These are phyloP conservation scores for Protomyces macrosporus DNA, from an alignment of 1,139 yeast species.

Conservation along the genomic window DNA sequence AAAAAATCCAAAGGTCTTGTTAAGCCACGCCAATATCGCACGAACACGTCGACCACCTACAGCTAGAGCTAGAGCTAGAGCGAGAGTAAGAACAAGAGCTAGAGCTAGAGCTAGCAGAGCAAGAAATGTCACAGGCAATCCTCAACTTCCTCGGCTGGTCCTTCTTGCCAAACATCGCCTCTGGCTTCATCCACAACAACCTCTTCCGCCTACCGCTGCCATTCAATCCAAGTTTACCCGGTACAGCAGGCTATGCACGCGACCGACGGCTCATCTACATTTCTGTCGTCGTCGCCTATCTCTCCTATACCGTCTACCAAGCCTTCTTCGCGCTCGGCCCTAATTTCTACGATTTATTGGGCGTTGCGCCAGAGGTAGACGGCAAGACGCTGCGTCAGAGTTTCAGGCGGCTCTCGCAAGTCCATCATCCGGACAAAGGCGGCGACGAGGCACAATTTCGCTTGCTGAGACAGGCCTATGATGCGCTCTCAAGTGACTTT, in stretches of 20 bases:
- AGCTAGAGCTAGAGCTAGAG: no score
- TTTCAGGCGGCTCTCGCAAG: slow-evolving; percentile 35
- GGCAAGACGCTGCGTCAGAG: slow-evolving; percentile 31
- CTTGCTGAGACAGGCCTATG: slow-evolving; percentile 35
- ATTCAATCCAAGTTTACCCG: neutral
- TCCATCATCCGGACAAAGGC: slow-evolving; percentile 41
- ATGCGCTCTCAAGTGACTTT: slow-evolving; percentile 35
- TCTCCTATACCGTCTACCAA: slow-evolving; percentile 10
- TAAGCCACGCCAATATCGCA: no score
- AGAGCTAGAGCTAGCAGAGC: no score
- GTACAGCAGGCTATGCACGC: slow-evolving; percentile 9
- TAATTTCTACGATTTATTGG: slow-evolving; percentile 31
- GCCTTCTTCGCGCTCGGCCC: slow-evolving; percentile 1
- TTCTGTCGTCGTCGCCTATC: slow-evolving; percentile 13
- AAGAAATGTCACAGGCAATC: neutral
- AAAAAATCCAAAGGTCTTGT: no score
- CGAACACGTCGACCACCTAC: no score
- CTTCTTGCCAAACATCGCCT: slow-evolving; percentile 28
- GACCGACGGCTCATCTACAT: slow-evolving; percentile 15
- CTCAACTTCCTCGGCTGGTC: slow-evolving; percentile 17
- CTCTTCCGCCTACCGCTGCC: neutral
- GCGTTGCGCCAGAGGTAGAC: slow-evolving; percentile 28
- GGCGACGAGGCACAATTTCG: slow-evolving; percentile 33
- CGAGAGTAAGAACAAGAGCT: no score
- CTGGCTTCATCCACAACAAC: slow-evolving; percentile 13